Conservation (phyloP, 179 eudicot genomes). For the Beta lomatogona region DNA sequence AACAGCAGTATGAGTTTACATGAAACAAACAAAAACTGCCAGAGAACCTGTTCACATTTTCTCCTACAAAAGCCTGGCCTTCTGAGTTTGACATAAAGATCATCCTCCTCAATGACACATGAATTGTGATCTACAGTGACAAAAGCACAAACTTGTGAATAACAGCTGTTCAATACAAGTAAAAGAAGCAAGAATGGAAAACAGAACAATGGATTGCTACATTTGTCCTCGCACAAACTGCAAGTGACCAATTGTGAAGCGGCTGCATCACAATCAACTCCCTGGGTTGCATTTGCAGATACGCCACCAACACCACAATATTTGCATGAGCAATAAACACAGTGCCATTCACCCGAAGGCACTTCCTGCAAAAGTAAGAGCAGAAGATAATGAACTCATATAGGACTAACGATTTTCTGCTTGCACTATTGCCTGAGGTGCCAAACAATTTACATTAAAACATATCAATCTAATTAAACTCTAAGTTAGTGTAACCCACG, state of each 20-base stretch:
- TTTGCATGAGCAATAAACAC: constrained; percentile 89
- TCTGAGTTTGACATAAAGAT: constrained; percentile 26
- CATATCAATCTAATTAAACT: not conserved
- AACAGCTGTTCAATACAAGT: constrained; percentile 7
- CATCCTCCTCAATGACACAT: constrained; percentile 46
- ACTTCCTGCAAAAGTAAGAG: constrained; percentile 51
- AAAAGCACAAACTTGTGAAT: constrained; percentile 25
- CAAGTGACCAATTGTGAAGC: constrained; percentile 53
- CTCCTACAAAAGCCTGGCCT: constrained; percentile 62
- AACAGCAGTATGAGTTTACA: not conserved
- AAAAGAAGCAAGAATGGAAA: constrained; percentile 6
- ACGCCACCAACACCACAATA: constrained; percentile 60
- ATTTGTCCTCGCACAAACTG: constrained; percentile 82
- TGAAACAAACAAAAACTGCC: not conserved
- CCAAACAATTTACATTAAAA: not conserved
- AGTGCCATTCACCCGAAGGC: constrained; percentile 94
- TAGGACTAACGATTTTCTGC: not conserved
- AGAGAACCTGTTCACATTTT: constrained; percentile 70
- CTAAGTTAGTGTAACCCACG: not conserved
- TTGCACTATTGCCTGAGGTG: not conserved
- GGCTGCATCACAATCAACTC: constrained; percentile 32
- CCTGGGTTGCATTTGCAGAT: constrained; percentile 30
- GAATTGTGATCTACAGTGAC: constrained; percentile 58
- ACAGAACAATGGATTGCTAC: constrained; percentile 33
- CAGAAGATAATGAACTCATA: constrained; percentile 1